Percentiles rank a stretch among this genome's conserved stretches.
phyloP scores from a whole-genome alignment of 768 basidiomycete species.

The Boletus tomentosulus region DNA sequence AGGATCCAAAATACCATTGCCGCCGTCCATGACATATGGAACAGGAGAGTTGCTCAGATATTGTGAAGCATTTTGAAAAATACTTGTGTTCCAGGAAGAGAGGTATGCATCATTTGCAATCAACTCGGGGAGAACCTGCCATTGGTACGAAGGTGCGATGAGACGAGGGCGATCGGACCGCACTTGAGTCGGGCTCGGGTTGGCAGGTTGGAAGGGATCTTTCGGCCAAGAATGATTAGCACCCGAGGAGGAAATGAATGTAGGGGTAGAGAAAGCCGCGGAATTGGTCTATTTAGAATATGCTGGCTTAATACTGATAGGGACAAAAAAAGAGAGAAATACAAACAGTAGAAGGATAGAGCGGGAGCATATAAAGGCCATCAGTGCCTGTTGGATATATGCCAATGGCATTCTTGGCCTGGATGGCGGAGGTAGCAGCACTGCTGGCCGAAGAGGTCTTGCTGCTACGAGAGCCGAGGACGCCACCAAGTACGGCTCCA shows the following conservation, averaged over 20 bases:
- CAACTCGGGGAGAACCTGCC: slow-evolving; percentile 73
- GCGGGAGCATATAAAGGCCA: slow-evolving; percentile 71
- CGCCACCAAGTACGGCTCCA: slow-evolving; percentile 72
- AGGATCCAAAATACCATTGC: slow-evolving; percentile 88
- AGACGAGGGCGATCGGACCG: slow-evolving; percentile 85
- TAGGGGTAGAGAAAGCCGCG: slow-evolving; percentile 66
- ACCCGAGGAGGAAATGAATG: slow-evolving; percentile 58
- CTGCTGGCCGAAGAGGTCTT: slow-evolving; percentile 34
- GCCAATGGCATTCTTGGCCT: slow-evolving; percentile 57
- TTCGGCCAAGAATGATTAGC: slow-evolving; percentile 65
- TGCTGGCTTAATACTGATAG: not conserved
- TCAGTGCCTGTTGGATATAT: slow-evolving; percentile 76
- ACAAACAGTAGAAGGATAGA: slow-evolving; percentile 88
- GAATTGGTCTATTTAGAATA: slow-evolving; percentile 56
- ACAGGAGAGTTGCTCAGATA: slow-evolving; percentile 65
- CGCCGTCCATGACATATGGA: slow-evolving; percentile 69
- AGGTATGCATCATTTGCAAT: slow-evolving; percentile 86
- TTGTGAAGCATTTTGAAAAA: slow-evolving; percentile 83
- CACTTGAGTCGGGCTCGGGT: slow-evolving; percentile 53
- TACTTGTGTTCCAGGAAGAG: slow-evolving; percentile 82
- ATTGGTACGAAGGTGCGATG: slow-evolving; percentile 89
- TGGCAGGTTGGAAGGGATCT: slow-evolving; percentile 70
- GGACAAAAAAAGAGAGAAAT: not conserved
- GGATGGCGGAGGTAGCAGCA: slow-evolving; percentile 49
- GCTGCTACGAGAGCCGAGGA: slow-evolving; percentile 63